These are phyloP conservation scores for Melampsora larici-populina DNA, from an alignment of 1,284 basidiomycete species.

Conservation along the genomic window DNA sequence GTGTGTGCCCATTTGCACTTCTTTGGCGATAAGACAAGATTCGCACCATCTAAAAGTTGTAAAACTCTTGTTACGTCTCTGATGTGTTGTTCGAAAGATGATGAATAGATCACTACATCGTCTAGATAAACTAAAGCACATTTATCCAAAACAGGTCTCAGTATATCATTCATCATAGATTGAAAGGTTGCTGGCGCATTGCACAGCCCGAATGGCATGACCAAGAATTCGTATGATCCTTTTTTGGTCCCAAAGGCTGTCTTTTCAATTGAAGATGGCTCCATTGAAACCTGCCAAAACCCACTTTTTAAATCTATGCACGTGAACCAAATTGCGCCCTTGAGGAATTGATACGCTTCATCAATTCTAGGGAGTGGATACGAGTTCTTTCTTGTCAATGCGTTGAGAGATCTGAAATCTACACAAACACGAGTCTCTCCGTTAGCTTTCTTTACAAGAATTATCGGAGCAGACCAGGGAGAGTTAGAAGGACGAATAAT, in stretches of 20 bases:
- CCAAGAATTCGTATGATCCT: constrained; percentile 6
- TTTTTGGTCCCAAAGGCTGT: constrained; percentile 3
- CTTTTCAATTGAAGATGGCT: neutral
- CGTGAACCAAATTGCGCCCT: neutral
- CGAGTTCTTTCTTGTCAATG: neutral
- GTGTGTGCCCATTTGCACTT: constrained; percentile 8
- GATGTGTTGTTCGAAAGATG: neutral
- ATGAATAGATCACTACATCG: neutral
- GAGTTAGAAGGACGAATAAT: constrained; percentile 6
- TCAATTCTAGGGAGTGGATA: constrained; percentile 10
- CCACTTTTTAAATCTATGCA: constrained; percentile 10
- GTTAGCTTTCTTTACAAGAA: too few relatives aligned
- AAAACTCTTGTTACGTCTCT: neutral
- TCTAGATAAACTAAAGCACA: constrained; percentile 12
- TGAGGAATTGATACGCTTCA: neutral
- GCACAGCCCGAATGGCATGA: constrained; percentile 41
- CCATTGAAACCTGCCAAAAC: neutral
- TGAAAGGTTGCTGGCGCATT: constrained; percentile 49
- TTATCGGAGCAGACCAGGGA: neutral
- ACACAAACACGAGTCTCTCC: constrained; percentile 2
- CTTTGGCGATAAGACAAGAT: neutral
- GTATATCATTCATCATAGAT: too few relatives aligned
- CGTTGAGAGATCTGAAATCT: constrained; percentile 8
- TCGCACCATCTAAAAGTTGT: neutral
- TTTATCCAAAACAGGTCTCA: neutral